Conservation (phyloP, 495 filamentous ascomycete genomes). For the Melanomma pulvis-pyrius region DNA sequence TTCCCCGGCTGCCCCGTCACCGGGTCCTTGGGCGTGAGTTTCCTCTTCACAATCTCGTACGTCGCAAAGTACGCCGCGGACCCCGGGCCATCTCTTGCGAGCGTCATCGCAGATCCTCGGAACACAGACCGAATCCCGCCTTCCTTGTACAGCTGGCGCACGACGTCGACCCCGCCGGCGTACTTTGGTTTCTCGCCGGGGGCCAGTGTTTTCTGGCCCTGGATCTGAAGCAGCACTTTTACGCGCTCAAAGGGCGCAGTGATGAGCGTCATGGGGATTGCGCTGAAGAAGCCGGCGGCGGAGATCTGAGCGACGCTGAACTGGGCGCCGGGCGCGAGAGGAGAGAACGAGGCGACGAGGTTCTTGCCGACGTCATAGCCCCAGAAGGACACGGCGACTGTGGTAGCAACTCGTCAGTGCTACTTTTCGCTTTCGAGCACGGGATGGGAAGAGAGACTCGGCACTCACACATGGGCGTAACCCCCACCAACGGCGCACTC, state of each 20-base stretch:
- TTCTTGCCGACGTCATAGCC: slow-evolving; percentile 95
- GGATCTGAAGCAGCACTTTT: slow-evolving; percentile 97
- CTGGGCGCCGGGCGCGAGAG: slow-evolving; percentile 61
- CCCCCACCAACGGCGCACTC: slow-evolving; percentile 87
- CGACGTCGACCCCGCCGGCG: slow-evolving; percentile 86
- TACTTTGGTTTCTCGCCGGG: slow-evolving; percentile 94
- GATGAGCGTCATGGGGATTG: slow-evolving; percentile 96
- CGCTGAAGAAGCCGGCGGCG: slow-evolving; percentile 94
- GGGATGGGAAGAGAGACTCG: neutral
- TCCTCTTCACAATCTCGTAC: slow-evolving; percentile 92
- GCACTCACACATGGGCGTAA: slow-evolving; percentile 97
- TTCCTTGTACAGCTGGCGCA: slow-evolving; percentile 88
- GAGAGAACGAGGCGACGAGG: slow-evolving; percentile 70
- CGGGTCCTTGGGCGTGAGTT: slow-evolving; percentile 81
- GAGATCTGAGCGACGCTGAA: slow-evolving; percentile 87
- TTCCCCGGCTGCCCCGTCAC: slow-evolving; percentile 71
- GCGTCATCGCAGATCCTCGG: slow-evolving; percentile 84
- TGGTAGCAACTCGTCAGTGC: neutral
- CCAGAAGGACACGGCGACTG: slow-evolving; percentile 98
- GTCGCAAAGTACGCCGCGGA: slow-evolving; percentile 94
- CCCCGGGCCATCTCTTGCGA: slow-evolving; percentile 91
- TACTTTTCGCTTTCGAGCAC: neutral
- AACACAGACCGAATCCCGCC: slow-evolving; percentile 90
- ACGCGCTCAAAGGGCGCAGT: slow-evolving; percentile 98
- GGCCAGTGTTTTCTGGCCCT: slow-evolving; percentile 83